Conservation (phyloP, 108 stramenopile genomes). For the Aurantiochytrium sp. region DNA sequence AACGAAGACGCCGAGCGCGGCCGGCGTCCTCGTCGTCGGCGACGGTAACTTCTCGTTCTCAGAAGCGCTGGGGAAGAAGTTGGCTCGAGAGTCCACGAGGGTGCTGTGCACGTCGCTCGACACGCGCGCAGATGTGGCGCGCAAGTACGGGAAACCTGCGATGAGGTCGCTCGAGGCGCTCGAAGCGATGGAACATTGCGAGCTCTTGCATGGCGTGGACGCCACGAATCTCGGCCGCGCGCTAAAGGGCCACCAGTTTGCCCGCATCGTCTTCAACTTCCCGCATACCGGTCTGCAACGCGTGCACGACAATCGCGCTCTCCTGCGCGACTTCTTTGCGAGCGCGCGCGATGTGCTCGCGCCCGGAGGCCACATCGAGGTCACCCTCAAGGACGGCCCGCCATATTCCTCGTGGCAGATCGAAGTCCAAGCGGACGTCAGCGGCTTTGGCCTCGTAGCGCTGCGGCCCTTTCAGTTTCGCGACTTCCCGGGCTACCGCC, state of each 20-base stretch:
- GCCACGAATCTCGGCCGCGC: neutral
- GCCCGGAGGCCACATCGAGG: conserved; percentile 41
- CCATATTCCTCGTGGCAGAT: conserved; percentile 48
- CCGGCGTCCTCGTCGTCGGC: neutral
- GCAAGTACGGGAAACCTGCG: neutral
- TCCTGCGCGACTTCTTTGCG: conserved; percentile 47
- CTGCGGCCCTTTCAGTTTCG: conserved; percentile 41
- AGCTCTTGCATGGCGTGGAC: neutral
- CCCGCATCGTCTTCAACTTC: conserved; percentile 49
- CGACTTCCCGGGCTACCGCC: conserved; percentile 48
- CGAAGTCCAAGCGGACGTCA: conserved; percentile 36
- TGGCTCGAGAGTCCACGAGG: neutral
- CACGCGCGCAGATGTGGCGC: neutral
- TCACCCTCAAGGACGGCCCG: conserved; percentile 44
- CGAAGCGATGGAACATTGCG: neutral
- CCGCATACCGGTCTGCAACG: conserved; percentile 51
- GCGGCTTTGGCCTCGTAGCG: conserved; percentile 37
- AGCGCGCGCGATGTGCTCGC: conserved; percentile 25
- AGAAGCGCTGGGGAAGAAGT: neutral
- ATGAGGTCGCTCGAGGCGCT: neutral
- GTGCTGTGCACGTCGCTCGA: conserved; percentile 4
- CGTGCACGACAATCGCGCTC: conserved; percentile 48
- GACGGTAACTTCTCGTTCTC: conserved; percentile 11
- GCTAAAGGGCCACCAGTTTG: neutral
- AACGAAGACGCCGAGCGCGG: no score